Evolutionary conservation across 2,329 filamentous ascomycete species (phyloP), one percentile per base, ranked within the genome.

Genomic region (Neophaeococcomyces mojaviensis): DNA sequence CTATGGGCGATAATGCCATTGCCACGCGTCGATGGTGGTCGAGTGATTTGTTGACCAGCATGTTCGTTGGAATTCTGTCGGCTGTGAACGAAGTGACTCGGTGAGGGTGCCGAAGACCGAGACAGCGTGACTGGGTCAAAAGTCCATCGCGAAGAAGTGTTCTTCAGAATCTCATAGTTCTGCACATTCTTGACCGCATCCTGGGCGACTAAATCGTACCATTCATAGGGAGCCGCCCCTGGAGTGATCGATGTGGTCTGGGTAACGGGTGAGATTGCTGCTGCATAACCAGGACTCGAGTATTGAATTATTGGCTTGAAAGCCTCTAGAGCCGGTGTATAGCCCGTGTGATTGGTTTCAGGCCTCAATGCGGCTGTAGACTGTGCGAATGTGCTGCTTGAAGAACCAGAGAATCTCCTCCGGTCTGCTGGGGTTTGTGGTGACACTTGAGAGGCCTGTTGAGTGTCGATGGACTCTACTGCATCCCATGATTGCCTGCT

Each of bases 181-280:
- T 38, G n/a, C 3, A 22, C 28, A 20, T 30, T 40, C 16, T 39
- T 39, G 4, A 30, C 28, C 5, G 55, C 55, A 55, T 57, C 55
- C 12, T 54, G 53, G 6, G 55, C 55, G 15, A 57, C 28, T 31
- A 55, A 44, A 22, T 57, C 55, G 28, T 52, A 57, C 55, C 55
- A 57, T 30, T 57, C 53, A n/a, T 52, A 47, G 6, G 55, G 43
- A 6, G 53, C 44, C 34, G 33, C 28, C 10, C 44, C 36, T 4
- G 44, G 44, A 16, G 44, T 39, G 16, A 46, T 19, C 7, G 36
- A 31, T 15, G 44, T 33, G 15, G 44, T 19, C 15, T 16, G 37
- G 13, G 44, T 46, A 18, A 33, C 28, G 3, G 44, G 35, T 3
- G 44, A 46, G 26, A 39, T 30, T 18, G 35, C 33, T 4, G n/a